phyloP scores from a whole-genome alignment of 2,329 filamentous ascomycete genomes.

The Fusarium sp. region DNA sequence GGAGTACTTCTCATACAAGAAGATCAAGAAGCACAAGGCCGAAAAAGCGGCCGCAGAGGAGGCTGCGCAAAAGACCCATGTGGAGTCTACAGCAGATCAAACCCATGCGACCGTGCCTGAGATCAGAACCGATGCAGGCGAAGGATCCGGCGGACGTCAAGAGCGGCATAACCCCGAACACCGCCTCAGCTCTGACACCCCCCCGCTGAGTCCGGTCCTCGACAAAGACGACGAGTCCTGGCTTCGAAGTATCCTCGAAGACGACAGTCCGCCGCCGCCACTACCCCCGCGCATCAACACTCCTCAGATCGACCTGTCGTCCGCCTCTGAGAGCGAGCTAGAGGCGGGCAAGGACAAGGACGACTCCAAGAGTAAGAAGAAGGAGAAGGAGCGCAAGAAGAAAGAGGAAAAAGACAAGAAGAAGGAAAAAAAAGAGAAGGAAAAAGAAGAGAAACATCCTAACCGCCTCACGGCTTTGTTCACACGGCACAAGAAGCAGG shows the following conservation, averaged over 20 bases:
- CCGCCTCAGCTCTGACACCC: slow-evolving; percentile 48
- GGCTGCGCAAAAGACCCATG: slow-evolving; percentile 36
- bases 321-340: slow-evolving; percentile 39
- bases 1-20: slow-evolving; percentile 75
- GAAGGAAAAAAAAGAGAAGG: slow-evolving; percentile 54
- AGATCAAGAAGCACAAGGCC: slow-evolving; percentile 72
- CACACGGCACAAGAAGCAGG: slow-evolving; percentile 58
- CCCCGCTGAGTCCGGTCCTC: slow-evolving; percentile 62
- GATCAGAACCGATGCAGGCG: slow-evolving; percentile 31
- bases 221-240: slow-evolving; percentile 72
- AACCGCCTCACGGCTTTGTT: slow-evolving; percentile 56
- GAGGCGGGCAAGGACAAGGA: slow-evolving; percentile 50
- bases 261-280: slow-evolving; percentile 65
- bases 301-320: slow-evolving; percentile 61
- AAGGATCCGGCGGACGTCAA: slow-evolving; percentile 27
- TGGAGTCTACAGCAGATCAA: slow-evolving; percentile 30
- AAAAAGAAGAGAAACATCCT: slow-evolving; percentile 53
- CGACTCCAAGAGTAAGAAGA: slow-evolving; percentile 52
- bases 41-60: slow-evolving; percentile 60
- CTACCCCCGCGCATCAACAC: slow-evolving; percentile 69
- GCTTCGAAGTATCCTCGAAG: slow-evolving; percentile 67
- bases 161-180: slow-evolving; percentile 37
- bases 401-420: slow-evolving; percentile 31
- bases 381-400: slow-evolving; percentile 36
- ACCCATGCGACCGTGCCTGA: slow-evolving; percentile 29